A percentile compares a stretch with the other conserved stretches of the same genome.
These are phyloP conservation scores for Annona cherimola DNA, from an alignment of 164 flowering plant species.

Conservation along the genomic window DNA sequence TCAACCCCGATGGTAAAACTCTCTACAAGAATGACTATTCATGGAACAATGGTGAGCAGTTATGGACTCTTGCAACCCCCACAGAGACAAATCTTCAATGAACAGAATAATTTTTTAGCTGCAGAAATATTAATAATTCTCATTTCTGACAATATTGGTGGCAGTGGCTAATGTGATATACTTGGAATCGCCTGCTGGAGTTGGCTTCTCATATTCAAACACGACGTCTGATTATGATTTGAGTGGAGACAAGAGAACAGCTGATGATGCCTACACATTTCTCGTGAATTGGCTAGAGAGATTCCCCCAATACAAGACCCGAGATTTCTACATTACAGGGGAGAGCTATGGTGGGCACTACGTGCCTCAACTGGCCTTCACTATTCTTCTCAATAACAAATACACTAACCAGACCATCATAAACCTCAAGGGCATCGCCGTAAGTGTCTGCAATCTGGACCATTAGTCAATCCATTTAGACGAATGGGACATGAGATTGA, in stretches of 20 bases:
- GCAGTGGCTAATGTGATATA: constrained; percentile 37
- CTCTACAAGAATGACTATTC: constrained; percentile 19
- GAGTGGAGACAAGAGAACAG: constrained; percentile 31
- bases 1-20: constrained; percentile 19
- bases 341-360: constrained; percentile 44
- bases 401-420: constrained; percentile 15
- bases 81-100: background rate
- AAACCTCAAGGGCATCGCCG: constrained; percentile 30
- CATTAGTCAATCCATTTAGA: background rate
- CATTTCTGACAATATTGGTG: background rate
- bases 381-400: constrained; percentile 19
- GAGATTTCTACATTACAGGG: constrained; percentile 33
- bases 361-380: constrained; percentile 35
- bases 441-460: constrained; percentile 8
- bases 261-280: constrained; percentile 28
- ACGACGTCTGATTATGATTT: constrained; percentile 26
- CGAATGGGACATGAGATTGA: no score
- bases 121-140: background rate
- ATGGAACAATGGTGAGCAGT: constrained; percentile 24
- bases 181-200: constrained; percentile 39
- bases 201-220: constrained; percentile 41
- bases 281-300: constrained; percentile 36
- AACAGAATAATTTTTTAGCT: background rate
- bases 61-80: background rate
- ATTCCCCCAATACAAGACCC: constrained; percentile 35